Evolutionary conservation across 2,329 filamentous ascomycete species (phyloP).

Genomic region (Calonectria leucothoes): DNA sequence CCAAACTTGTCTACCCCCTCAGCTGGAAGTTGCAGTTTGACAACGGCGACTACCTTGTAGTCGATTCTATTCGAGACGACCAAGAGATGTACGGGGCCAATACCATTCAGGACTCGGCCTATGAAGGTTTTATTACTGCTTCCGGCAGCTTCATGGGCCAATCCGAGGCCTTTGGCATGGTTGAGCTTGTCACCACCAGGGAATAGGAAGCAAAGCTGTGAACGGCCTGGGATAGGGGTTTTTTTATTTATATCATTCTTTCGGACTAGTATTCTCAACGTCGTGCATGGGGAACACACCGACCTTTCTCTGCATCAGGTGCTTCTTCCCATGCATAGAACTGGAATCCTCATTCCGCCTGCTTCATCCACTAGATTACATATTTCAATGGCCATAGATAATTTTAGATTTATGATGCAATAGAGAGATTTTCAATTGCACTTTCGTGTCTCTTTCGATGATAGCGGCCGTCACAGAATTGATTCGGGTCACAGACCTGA

Average conservation of each 20-base stretch:
- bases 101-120: not conserved
- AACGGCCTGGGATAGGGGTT: not conserved
- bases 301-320: too few species aligned
- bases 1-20: not conserved
- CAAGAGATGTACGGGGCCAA: constrained; percentile 12
- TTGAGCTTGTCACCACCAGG: constrained; percentile 5
- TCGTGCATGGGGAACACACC: too few species aligned
- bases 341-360: too few species aligned
- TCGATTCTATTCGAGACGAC: not conserved
- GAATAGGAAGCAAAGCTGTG: not conserved
- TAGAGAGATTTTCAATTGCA: too few species aligned
- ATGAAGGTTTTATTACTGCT: constrained; percentile 7
- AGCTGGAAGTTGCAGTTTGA: constrained; percentile 12
- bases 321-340: too few species aligned
- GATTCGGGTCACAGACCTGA: too few species aligned
- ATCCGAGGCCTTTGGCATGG: not conserved
- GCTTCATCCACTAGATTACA: too few species aligned
- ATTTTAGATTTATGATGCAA: too few species aligned
- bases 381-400: too few species aligned
- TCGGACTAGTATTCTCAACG: not conserved
- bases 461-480: too few species aligned
- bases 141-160: not conserved
- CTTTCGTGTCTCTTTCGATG: too few species aligned
- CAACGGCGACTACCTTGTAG: not conserved
- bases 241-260: not conserved